Conservation (phyloP, 345 rosid species). For the Excoecaria cochinchinensis region DNA sequence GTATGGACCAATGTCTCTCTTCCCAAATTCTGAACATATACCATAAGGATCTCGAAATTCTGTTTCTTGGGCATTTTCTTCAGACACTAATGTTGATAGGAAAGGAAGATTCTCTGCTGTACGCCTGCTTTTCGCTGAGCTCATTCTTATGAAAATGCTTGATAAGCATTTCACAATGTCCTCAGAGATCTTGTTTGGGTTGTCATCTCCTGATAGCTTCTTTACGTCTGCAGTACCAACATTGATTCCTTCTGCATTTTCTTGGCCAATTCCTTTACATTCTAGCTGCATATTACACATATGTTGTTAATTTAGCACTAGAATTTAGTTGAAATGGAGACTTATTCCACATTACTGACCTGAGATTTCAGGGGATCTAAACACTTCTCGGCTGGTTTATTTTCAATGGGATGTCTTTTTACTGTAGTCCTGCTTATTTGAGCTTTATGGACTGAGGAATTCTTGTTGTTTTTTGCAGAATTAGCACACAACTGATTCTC, state of each 20-base stretch:
- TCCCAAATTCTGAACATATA: constrained; percentile 45
- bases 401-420: constrained; percentile 31
- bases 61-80: constrained; percentile 33
- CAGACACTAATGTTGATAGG: constrained; percentile 24
- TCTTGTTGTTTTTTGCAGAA: constrained; percentile 36
- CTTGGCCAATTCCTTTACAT: constrained; percentile 31
- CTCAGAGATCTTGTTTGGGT: constrained; percentile 70
- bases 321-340: neutral
- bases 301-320: constrained; percentile 9
- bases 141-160: constrained; percentile 59
- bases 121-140: constrained; percentile 39
- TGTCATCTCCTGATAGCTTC: constrained; percentile 20
- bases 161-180: constrained; percentile 63
- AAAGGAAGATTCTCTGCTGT: constrained; percentile 34
- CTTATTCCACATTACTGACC: constrained; percentile 14
- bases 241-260: constrained; percentile 41
- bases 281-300: constrained; percentile 36
- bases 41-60: constrained; percentile 55
- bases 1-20: constrained; percentile 64
- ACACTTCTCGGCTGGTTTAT: constrained; percentile 42
- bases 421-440: constrained; percentile 32
- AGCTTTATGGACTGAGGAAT: constrained; percentile 26
- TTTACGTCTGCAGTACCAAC: constrained; percentile 28
- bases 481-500: constrained; percentile 37
- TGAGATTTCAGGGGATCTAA: constrained; percentile 38